A percentile compares a stretch with the other conserved stretches of the same genome.
These are phyloP conservation scores for Ambrosiella beaveri DNA, from an alignment of 2,329 filamentous ascomycete species.

Conservation along the genomic window DNA sequence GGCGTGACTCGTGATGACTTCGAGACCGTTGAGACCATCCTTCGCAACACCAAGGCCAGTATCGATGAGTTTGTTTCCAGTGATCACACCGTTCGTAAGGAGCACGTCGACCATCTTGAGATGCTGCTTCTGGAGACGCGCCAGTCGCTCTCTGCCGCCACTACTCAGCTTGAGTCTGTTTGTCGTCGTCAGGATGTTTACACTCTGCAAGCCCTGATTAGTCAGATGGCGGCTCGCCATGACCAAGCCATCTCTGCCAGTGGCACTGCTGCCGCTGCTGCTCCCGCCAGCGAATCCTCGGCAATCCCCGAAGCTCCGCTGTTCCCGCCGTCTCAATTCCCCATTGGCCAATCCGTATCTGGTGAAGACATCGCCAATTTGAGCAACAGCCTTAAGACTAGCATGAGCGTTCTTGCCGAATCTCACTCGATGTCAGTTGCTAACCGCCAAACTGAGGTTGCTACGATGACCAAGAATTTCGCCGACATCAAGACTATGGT, in stretches of 20 bases:
- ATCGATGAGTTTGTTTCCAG: slow-evolving; percentile 65
- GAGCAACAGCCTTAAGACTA: slow-evolving; percentile 12
- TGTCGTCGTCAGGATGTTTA: slow-evolving; percentile 66
- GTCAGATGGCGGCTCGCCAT: slow-evolving; percentile 56
- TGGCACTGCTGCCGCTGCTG: not conserved
- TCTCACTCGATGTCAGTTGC: slow-evolving; percentile 65
- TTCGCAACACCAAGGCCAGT: slow-evolving; percentile 75
- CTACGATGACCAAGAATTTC: slow-evolving; percentile 60
- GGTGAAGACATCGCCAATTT: slow-evolving; percentile 10
- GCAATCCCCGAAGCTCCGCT: not conserved
- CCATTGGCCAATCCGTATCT: slow-evolving; percentile 7
- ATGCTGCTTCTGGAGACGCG: slow-evolving; percentile 52
- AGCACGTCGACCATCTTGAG: slow-evolving; percentile 50
- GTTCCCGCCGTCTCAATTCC: slow-evolving; percentile 5
- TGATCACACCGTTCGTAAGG: slow-evolving; percentile 50
- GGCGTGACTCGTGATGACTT: slow-evolving; percentile 48
- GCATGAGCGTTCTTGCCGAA: slow-evolving; percentile 37
- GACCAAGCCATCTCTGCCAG: slow-evolving; percentile 52
- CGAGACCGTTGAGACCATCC: slow-evolving; percentile 74
- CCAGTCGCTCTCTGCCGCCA: slow-evolving; percentile 50
- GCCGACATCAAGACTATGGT: slow-evolving; percentile 62
- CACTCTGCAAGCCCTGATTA: slow-evolving; percentile 59
- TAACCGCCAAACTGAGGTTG: slow-evolving; percentile 68
- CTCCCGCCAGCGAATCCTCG: not conserved
- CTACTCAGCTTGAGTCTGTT: slow-evolving; percentile 48